Base-by-base conservation (phyloP, 2,329 filamentous ascomycete species). In the Ophiostoma sp. region DNA sequence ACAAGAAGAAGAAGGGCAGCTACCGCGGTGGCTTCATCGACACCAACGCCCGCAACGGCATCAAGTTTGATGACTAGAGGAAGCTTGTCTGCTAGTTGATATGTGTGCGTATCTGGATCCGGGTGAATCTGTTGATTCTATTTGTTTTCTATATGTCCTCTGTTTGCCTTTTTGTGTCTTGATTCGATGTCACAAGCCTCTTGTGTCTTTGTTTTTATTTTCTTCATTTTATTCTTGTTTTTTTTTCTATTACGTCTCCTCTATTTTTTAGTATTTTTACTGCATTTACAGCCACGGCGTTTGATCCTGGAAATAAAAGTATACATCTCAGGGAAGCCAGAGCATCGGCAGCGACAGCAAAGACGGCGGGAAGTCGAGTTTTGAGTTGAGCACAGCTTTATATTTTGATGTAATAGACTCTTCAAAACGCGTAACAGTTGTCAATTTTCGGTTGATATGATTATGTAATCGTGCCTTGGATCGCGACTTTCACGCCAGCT, bases 1-100 rank as follows among this genome's bases (percentile, higher is more conserved):
- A 99, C 82, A 99, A 99, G 85, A 95, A 93, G 86, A 94, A 93
- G 85, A 86, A 89, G 75, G 95, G 95, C 68, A 92, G 90, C 74
- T 99, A 97, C 84, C 89, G 91, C 67, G 95, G 95, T 64, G 95
- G 95, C 7, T 81, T 86, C 68, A 96, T 99, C 76, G 94, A 99
- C 78, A 91, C 94, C 69, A 81, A 85, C 17, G 88, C 89, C 27
- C 90, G 90, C 74, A 94, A 94, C 81, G 90, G 92, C 71, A 91
- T 97, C 82, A 97, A 96, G 82, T 99, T 99, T 80, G 93, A 97
- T 5, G 72, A 74, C 57, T 74, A 68, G 62, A 36, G 10, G 23
- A 3, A 13, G 5, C 20, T 33, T 15, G 23, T 23, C 33, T 35
- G 39, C n/a, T 57, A 13, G 27, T 60, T 7, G n/a, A 31, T 66